Evolutionary conservation across 2,329 filamentous ascomycete species (phyloP).

Genomic region (Aspergillus thermomutatus): DNA sequence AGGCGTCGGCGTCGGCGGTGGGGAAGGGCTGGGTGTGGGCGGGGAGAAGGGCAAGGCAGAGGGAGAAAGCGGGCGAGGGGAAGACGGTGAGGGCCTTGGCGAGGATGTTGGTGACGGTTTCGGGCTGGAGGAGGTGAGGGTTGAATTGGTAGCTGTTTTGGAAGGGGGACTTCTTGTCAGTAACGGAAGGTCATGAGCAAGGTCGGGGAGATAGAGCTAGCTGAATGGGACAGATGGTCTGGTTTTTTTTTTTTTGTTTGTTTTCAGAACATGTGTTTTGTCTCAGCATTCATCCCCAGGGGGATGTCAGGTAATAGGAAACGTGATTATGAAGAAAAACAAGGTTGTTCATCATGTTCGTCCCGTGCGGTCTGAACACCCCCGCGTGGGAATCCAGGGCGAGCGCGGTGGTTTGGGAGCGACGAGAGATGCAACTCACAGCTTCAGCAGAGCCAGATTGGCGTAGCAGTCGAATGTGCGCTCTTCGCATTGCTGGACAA

Average conservation of each 20-base stretch:
- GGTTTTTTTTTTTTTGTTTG: too few species aligned
- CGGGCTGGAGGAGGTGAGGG: constrained; percentile 93
- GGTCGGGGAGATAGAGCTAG: neutral
- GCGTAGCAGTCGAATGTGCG: constrained; percentile 94
- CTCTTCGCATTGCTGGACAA: constrained; percentile 90
- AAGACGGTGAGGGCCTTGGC: constrained; percentile 98
- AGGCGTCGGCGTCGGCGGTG: constrained; percentile 39
- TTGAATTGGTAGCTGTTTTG: constrained; percentile 98
- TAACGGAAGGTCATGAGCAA: neutral
- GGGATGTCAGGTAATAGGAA: constrained; percentile 94
- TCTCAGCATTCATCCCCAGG: constrained; percentile 62
- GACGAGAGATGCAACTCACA: constrained; percentile 58
- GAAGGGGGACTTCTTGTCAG: constrained; percentile 1
- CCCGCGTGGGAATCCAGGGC: constrained; percentile 1
- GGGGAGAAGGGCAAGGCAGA: constrained; percentile 89
- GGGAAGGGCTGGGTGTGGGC: constrained; percentile 69
- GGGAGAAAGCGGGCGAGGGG: constrained; percentile 90
- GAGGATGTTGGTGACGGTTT: constrained; percentile 97
- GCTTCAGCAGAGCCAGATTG: constrained; percentile 91
- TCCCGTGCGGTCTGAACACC: constrained; percentile 1
- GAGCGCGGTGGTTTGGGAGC: neutral
- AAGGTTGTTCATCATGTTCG: constrained; percentile 67
- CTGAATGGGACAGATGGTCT: neutral
- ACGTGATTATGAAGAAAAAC: constrained; percentile 62
- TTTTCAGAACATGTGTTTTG: constrained; percentile 68